phyloP scores from a whole-genome alignment of 2,329 filamentous ascomycete species.

The Epichloe gansuensis region DNA sequence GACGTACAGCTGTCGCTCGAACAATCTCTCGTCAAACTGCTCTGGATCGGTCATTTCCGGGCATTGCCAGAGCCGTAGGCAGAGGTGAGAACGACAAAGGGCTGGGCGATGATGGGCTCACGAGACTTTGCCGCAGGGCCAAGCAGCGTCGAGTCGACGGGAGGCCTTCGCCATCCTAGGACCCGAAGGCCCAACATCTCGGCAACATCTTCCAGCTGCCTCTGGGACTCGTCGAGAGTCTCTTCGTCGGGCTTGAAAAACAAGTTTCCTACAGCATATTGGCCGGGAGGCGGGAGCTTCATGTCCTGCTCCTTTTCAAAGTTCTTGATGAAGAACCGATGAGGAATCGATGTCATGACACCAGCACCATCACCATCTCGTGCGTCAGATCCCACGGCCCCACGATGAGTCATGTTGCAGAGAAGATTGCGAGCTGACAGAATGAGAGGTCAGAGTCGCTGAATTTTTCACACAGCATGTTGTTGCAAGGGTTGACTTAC shows the following conservation, averaged over 20 bases:
- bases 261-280: constrained; percentile 94
- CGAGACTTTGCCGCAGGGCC: constrained; percentile 86
- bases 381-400: constrained; percentile 93
- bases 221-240: constrained; percentile 78
- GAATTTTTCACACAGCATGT: neutral
- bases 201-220: constrained; percentile 88
- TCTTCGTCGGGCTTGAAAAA: constrained; percentile 98
- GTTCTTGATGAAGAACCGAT: constrained; percentile 98
- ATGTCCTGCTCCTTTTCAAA: constrained; percentile 85
- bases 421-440: constrained; percentile 51
- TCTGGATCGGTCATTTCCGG: constrained; percentile 69
- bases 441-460: neutral
- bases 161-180: constrained; percentile 91
- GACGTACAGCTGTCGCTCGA: constrained; percentile 89
- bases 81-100: constrained; percentile 79
- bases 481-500: constrained; percentile 37
- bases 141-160: constrained; percentile 83
- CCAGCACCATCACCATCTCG: constrained; percentile 96
- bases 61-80: constrained; percentile 73
- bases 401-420: constrained; percentile 99
- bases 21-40: constrained; percentile 70
- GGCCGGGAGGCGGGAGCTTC: constrained; percentile 74
- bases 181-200: constrained; percentile 78
- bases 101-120: constrained; percentile 90
- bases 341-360: constrained; percentile 98